A percentile compares a stretch with the other conserved stretches of the same genome.
These are phyloP conservation scores for Kluyveromyces marxianus DNA, from an alignment of 1,139 yeast genomes.

Conservation along the genomic window DNA sequence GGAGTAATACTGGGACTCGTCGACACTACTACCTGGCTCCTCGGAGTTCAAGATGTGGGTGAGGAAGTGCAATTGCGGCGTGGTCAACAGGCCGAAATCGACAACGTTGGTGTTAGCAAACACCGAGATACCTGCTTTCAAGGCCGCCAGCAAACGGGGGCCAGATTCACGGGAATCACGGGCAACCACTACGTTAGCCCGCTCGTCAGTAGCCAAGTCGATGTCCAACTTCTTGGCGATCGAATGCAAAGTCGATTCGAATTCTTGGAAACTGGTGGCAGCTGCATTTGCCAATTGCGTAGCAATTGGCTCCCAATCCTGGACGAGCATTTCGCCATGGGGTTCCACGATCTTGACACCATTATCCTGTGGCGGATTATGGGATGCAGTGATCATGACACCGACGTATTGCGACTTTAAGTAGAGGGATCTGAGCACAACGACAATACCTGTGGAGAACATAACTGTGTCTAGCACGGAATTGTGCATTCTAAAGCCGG, in stretches of 20 bases:
- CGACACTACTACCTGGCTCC: constrained; percentile 34
- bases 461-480: constrained; percentile 69
- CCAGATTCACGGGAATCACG: constrained; percentile 78
- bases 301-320: constrained; percentile 78
- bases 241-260: constrained; percentile 28
- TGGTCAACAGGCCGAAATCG: constrained; percentile 71
- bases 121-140: constrained; percentile 59
- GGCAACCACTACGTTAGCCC: constrained; percentile 44
- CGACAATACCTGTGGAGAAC: constrained; percentile 76
- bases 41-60: constrained; percentile 57
- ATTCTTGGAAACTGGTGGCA: constrained; percentile 20
- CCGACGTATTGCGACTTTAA: constrained; percentile 67
- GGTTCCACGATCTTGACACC: constrained; percentile 98
- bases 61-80: constrained; percentile 91
- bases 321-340: constrained; percentile 83
- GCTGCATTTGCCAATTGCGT: constrained; percentile 70
- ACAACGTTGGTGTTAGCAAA: constrained; percentile 35
- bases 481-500: constrained; percentile 87
- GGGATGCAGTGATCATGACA: constrained; percentile 95
- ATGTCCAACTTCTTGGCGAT: constrained; percentile 35
- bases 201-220: constrained; percentile 26
- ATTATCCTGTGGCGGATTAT: constrained; percentile 89
- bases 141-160: constrained; percentile 51
- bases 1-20: constrained; percentile 73
- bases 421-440: constrained; percentile 69